phyloP scores from a whole-genome alignment of 495 filamentous ascomycete genomes.

The Lophium mytilinum region DNA sequence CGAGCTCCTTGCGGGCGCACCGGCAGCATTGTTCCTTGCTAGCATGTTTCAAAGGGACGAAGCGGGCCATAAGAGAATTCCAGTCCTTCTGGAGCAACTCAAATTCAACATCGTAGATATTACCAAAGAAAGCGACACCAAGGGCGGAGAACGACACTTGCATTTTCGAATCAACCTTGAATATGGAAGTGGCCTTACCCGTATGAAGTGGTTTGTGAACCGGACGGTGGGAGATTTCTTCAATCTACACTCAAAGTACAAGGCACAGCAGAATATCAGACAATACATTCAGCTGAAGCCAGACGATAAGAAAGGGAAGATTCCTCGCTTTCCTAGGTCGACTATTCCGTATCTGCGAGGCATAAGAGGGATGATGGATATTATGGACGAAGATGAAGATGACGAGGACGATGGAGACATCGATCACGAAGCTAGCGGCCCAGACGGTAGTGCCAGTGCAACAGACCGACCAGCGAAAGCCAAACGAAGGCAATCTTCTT shows the following conservation, averaged over 20 bases:
- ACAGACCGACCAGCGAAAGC: slow-evolving; percentile 46
- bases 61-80: slow-evolving; percentile 87
- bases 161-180: slow-evolving; percentile 89
- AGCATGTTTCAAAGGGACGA: slow-evolving; percentile 98
- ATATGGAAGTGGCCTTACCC: slow-evolving; percentile 88
- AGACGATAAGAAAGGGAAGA: slow-evolving; percentile 50
- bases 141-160: slow-evolving; percentile 68
- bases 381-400: slow-evolving; percentile 68
- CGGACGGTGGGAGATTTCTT: slow-evolving; percentile 81
- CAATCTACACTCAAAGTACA: slow-evolving; percentile 90
- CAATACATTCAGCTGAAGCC: slow-evolving; percentile 53
- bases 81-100: slow-evolving; percentile 89
- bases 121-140: slow-evolving; percentile 36
- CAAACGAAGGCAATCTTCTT: slow-evolving; percentile 60
- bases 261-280: slow-evolving; percentile 69
- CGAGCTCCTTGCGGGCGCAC: slow-evolving; percentile 82
- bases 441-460: slow-evolving; percentile 51
- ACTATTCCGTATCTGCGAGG: slow-evolving; percentile 88
- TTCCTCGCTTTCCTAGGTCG: slow-evolving; percentile 81
- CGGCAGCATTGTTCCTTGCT: slow-evolving; percentile 84
- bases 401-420: slow-evolving; percentile 38
- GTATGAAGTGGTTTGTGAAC: slow-evolving; percentile 96
- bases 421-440: slow-evolving; percentile 44
- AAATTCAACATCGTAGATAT: slow-evolving; percentile 82
- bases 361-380: slow-evolving; percentile 64